Evolutionary conservation across 139 green algal genomes (phyloP).

Genomic region (Haematococcus lacustris): DNA sequence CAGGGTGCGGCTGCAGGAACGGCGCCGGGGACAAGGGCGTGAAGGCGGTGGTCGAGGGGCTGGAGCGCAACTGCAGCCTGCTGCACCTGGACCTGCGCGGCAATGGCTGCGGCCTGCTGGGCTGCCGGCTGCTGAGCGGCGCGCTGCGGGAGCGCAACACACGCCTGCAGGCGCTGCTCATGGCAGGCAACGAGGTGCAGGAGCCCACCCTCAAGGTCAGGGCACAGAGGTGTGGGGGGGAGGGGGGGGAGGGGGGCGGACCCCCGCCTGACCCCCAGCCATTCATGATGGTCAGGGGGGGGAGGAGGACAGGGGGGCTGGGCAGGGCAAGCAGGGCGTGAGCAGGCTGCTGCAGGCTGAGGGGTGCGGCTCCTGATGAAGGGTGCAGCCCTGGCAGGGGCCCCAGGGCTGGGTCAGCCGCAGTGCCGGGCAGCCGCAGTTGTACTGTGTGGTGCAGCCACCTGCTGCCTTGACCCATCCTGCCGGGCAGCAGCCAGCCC

Average conservation of each 20-base stretch:
- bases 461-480: neutral
- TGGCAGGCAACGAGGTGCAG: slow-evolving; percentile 28
- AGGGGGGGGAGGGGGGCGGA: too few relatives aligned
- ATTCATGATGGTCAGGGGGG: too few relatives aligned
- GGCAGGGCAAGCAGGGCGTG: too few relatives aligned
- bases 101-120: slow-evolving; percentile 23
- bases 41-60: slow-evolving; percentile 21
- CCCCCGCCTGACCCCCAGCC: too few relatives aligned
- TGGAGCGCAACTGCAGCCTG: slow-evolving; percentile 18
- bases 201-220: neutral
- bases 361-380: neutral
- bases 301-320: too few relatives aligned
- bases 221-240: too few relatives aligned
- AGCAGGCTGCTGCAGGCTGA: too few relatives aligned
- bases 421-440: neutral
- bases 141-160: slow-evolving; percentile 16
- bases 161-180: slow-evolving; percentile 4
- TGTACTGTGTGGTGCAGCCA: neutral
- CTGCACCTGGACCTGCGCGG: slow-evolving; percentile 17
- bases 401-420: too few relatives aligned
- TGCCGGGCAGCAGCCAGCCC: neutral
- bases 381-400: neutral
- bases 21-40: slow-evolving; percentile 45
- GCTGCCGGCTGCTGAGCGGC: slow-evolving; percentile 12
- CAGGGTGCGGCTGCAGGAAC: slow-evolving; percentile 18